A percentile compares a stretch with the other conserved stretches of the same genome.
Evolutionary conservation across 2,329 filamentous ascomycete species (phyloP).

Genomic region (Sporothrix brunneoviolacea): DNA sequence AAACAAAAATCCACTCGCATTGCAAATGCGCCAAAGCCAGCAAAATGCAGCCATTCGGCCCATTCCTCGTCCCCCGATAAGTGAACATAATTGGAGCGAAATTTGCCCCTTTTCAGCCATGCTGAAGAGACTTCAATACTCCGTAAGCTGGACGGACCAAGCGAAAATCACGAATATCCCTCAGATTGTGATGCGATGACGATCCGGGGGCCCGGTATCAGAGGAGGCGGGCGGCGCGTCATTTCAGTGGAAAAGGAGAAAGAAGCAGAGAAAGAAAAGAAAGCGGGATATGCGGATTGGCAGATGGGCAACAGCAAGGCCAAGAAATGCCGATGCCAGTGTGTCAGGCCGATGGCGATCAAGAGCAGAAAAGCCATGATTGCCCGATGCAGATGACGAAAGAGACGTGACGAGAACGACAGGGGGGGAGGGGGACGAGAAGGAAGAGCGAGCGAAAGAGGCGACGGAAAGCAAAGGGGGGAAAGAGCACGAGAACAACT

Average conservation of each 20-base stretch:
- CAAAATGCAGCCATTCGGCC: neutral
- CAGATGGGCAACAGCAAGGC: neutral
- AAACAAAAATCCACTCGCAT: too few species aligned
- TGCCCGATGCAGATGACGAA: too few species aligned
- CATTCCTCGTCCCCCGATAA: slow-evolving; percentile 4
- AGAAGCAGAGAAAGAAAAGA: too few species aligned
- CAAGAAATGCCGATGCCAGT: slow-evolving; percentile 2
- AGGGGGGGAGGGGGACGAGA: neutral
- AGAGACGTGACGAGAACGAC: neutral
- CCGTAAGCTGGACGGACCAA: too few species aligned
- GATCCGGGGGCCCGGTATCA: slow-evolving; percentile 4
- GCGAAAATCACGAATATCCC: neutral
- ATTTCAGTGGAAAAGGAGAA: too few species aligned
- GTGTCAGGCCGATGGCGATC: slow-evolving; percentile 7
- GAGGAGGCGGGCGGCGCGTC: too few species aligned
- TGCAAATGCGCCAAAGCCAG: too few species aligned
- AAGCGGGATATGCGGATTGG: neutral
- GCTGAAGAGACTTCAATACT: too few species aligned
- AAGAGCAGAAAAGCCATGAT: neutral
- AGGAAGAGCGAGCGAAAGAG: neutral
- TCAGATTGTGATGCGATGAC: slow-evolving; percentile 7
- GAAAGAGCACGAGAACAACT: too few species aligned
- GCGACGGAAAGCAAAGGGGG: too few species aligned
- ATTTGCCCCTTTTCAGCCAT: neutral
- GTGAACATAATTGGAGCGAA: too few species aligned